Base-by-base conservation (phyloP, 768 basidiomycete genomes). In the Boletus vermiculosoides region DNA sequence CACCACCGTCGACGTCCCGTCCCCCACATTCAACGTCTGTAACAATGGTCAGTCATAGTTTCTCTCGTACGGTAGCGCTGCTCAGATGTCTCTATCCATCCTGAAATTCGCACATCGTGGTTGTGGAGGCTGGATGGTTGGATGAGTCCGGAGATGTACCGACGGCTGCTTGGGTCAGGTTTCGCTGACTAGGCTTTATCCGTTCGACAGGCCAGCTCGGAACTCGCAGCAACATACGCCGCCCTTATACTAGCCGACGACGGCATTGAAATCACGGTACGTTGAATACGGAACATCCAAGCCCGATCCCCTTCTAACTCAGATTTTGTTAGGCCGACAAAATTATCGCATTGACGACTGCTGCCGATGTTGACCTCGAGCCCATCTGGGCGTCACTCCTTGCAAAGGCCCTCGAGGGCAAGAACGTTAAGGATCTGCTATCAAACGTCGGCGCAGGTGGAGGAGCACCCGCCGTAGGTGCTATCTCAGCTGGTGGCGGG, bases 191-290 rank as follows among this genome's bases (percentile, higher is more conserved):
- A 37, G 34, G 2, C 8, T 30, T 22, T 11, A 13, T 44, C 18
- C 50, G 33, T 31, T 12, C 5, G 9, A 45, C 59, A 81, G 82
- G 80, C 82, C 71, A 76, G 82, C 69, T 57, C 72, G 52, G 96
- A 98, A 73, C 90, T 96, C 72, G 93, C 94, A 66, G 80, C 94
- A 61, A 90, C 94, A 66, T 98, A 98, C 80, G 94, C 96, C 71
- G 92, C 94, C 65, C 90, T 99, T 70, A 98, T 98, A 78, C 93
- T 98, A 72, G 95, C 94, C 65, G 97, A 98, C 79, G 95, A 97
- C 63, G 88, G 88, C 67, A 78, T 96, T 70, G 96, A 98, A 82
- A 98, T 99, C 72, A 97, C 96, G 63, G 95, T 97, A 68, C 67
- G 93, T 85, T 20, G 15, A 5, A 33, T 28, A 22, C 40, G 3